Evolutionary conservation across 2,329 filamentous ascomycete species (phyloP).

Genomic region (Xylariaceae sp.): DNA sequence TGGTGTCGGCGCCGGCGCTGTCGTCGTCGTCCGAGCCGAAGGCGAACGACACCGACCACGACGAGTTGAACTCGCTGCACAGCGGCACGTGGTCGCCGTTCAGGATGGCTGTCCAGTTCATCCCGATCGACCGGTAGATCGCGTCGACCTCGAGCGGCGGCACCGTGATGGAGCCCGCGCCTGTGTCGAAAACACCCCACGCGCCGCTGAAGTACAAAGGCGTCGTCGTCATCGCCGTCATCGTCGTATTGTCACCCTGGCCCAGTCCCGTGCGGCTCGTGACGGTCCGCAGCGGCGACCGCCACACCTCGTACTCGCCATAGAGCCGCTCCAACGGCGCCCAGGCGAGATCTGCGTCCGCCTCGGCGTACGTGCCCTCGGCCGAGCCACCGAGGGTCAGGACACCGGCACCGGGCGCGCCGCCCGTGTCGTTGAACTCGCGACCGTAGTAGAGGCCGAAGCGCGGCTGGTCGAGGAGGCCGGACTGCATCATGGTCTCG

Average conservation of each 20-base stretch:
- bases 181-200: conserved; percentile 26
- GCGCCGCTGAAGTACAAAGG: conserved; percentile 5
- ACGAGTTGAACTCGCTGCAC: conserved; percentile 29
- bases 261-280: conserved; percentile 4
- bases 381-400: conserved; percentile 26
- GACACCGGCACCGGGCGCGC: conserved; percentile 16
- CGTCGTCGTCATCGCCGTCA: conserved; percentile 1
- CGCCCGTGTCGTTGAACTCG: conserved; percentile 11
- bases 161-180: conserved; percentile 20
- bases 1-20: conserved; percentile 1
- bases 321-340: conserved; percentile 9
- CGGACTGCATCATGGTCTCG: conserved; percentile 24
- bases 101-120: conserved; percentile 27
- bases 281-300: conserved; percentile 13
- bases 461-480: conserved; percentile 22
- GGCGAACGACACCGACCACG: conserved; percentile 26
- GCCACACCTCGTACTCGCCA: conserved; percentile 25
- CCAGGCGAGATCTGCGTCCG: conserved; percentile 16
- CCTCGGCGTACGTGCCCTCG: conserved; percentile 23
- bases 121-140: conserved; percentile 27
- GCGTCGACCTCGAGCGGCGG: conserved; percentile 15
- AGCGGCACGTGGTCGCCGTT: conserved; percentile 20
- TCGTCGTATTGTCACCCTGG: not conserved
- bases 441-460: conserved; percentile 26
- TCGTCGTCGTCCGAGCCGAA: conserved; percentile 15